Percentiles rank a stretch among this genome's conserved stretches.
Conservation (phyloP, 257 asterid genomes). For the Capsicum chinense region DNA sequence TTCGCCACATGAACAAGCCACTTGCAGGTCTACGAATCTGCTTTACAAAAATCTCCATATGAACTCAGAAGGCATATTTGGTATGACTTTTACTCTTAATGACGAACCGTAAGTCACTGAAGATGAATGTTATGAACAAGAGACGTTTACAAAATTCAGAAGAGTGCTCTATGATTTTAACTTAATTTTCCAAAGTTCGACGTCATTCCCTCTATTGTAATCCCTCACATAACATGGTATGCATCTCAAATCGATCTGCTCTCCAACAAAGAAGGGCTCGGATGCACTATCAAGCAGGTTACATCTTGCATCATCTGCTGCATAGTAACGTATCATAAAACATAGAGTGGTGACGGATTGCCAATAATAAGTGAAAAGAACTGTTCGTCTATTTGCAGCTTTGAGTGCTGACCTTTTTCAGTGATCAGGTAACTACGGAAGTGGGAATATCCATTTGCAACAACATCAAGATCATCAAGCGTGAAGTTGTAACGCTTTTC, state of each 20-base stretch:
- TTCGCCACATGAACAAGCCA: conserved; percentile 26
- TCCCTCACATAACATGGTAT: conserved; percentile 72
- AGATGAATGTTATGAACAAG: no score
- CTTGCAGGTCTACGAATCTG: background rate
- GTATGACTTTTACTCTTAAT: no score
- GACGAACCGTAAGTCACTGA: no score
- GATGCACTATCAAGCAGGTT: conserved; percentile 39
- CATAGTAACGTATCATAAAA: background rate
- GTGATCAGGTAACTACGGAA: conserved; percentile 60
- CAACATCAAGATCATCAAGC: conserved; percentile 78
- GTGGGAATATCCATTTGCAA: conserved; percentile 87
- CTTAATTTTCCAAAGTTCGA: conserved; percentile 84
- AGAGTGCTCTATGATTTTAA: conserved; percentile 32
- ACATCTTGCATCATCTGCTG: conserved; percentile 44
- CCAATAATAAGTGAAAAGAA: background rate
- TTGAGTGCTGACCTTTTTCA: conserved; percentile 48
- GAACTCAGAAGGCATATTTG: no score
- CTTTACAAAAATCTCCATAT: background rate
- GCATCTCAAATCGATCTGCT: conserved; percentile 54
- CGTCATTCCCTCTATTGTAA: conserved; percentile 75
- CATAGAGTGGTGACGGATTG: background rate
- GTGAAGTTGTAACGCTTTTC: conserved; percentile 95
- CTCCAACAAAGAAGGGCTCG: conserved; percentile 51
- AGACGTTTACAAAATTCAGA: background rate
- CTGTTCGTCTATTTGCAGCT: background rate